Evolutionary conservation across 345 rosid genomes (phyloP).

Genomic region (Lepidium didymum): DNA sequence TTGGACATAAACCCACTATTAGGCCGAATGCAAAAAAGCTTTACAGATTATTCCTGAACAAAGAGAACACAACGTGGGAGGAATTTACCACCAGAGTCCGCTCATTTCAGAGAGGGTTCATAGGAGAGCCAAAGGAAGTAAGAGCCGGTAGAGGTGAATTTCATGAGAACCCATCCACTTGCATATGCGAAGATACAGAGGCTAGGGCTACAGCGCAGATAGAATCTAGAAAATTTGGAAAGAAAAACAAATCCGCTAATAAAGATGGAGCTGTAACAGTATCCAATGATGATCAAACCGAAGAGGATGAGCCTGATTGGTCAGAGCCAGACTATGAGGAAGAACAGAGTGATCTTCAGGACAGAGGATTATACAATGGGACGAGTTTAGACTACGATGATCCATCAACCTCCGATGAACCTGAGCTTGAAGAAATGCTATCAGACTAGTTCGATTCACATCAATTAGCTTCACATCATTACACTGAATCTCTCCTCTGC

Average conservation of each 20-base stretch:
- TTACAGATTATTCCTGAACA: constrained; percentile 56
- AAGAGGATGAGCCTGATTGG: constrained; percentile 53
- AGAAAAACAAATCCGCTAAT: constrained; percentile 21
- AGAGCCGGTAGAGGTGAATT: constrained; percentile 96
- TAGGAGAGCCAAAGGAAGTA: constrained; percentile 94
- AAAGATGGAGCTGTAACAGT: constrained; percentile 40
- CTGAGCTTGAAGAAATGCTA: constrained; percentile 75
- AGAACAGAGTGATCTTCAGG: constrained; percentile 39
- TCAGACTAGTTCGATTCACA: constrained; percentile 67
- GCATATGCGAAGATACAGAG: constrained; percentile 79
- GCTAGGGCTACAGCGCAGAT: constrained; percentile 46
- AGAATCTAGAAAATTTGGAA: constrained; percentile 46
- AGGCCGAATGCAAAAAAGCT: constrained; percentile 94
- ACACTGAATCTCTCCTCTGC: constrained; percentile 7
- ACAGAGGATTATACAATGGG: constrained; percentile 37
- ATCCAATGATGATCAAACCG: constrained; percentile 31
- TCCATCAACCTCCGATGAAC: constrained; percentile 49
- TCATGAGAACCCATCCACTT: constrained; percentile 90
- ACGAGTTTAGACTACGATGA: constrained; percentile 57
- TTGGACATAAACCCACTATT: constrained; percentile 88
- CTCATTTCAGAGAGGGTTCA: constrained; percentile 76
- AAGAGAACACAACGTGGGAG: constrained; percentile 75
- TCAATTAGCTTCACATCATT: neutral
- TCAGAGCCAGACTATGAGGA: constrained; percentile 69
- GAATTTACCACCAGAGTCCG: constrained; percentile 67